phyloP scores from a whole-genome alignment of 805 yeast genomes.

The Cyberlindnera bimundalis region DNA sequence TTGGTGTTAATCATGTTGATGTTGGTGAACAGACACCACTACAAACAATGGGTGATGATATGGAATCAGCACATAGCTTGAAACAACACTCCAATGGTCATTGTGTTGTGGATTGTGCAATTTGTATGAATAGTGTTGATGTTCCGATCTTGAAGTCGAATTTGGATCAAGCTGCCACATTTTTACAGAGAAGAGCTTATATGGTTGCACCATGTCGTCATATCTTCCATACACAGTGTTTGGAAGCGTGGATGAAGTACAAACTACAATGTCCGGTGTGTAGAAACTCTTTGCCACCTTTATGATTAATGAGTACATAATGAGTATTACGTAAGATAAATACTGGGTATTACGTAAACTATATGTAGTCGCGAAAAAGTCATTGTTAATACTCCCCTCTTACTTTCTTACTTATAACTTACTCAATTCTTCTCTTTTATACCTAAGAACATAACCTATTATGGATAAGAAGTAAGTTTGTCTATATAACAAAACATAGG shows the following conservation, averaged over 20 bases:
- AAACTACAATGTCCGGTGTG: constrained; percentile 94
- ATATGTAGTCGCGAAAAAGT: too few species aligned
- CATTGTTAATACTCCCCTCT: too few species aligned
- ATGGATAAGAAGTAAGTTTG: constrained; percentile 1
- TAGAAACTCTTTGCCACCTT: constrained; percentile 79
- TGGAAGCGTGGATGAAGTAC: constrained; percentile 91
- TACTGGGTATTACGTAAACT: too few species aligned
- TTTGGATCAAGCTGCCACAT: constrained; percentile 22
- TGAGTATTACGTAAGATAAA: too few species aligned
- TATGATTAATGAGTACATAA: constrained; percentile 34
- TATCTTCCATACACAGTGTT: constrained; percentile 83
- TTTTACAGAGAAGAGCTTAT: constrained; percentile 39
- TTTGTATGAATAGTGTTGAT: constrained; percentile 81
- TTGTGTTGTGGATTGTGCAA: constrained; percentile 73
- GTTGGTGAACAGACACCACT: constrained; percentile 16
- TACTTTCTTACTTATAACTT: too few species aligned
- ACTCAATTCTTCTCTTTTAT: too few species aligned
- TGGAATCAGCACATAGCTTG: constrained; percentile 26
- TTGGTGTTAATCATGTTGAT: constrained; percentile 44
- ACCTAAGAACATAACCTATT: too few species aligned
- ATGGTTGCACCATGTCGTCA: constrained; percentile 93
- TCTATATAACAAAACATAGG: background rate
- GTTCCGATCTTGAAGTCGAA: constrained; percentile 42
- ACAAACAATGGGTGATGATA: constrained; percentile 19
- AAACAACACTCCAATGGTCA: constrained; percentile 34